phyloP scores from a whole-genome alignment of 805 yeast species.

The Saccharomycopsis capsularis region DNA sequence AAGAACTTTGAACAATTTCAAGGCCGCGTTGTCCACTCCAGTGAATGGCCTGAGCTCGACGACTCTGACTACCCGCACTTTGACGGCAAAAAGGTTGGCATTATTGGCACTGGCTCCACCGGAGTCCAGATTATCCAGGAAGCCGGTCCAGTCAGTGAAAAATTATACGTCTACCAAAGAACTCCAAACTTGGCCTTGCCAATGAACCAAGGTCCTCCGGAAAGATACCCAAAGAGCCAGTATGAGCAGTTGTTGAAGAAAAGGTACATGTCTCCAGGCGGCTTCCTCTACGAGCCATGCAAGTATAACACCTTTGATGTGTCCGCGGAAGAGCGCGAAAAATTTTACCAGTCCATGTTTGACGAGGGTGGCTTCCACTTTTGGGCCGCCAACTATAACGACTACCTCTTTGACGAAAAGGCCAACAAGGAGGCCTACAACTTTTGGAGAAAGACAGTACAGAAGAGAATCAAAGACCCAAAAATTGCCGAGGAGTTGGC shows the following conservation, averaged over 20 bases:
- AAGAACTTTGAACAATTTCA: conserved; percentile 22
- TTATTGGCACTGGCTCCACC: conserved; percentile 26
- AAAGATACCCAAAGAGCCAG: neutral
- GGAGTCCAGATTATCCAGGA: conserved; percentile 25
- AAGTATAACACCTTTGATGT: conserved; percentile 21
- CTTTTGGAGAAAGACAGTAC: conserved; percentile 21
- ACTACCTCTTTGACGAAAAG: conserved; percentile 16
- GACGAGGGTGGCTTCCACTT: conserved; percentile 27
- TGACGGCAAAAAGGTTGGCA: conserved; percentile 20
- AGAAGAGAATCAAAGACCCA: conserved; percentile 21
- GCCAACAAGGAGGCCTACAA: conserved; percentile 22
- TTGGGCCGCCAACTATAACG: conserved; percentile 26
- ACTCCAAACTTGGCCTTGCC: conserved; percentile 25
- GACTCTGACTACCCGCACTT: conserved; percentile 14
- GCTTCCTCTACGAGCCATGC: conserved; percentile 10
- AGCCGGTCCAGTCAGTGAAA: conserved; percentile 19
- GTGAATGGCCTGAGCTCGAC: conserved; percentile 21
- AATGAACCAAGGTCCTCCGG: conserved; percentile 18
- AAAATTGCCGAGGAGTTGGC: conserved; percentile 20
- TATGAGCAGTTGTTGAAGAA: conserved; percentile 15
- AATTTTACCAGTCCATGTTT: conserved; percentile 22
- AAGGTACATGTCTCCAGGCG: conserved; percentile 23
- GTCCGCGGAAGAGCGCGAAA: conserved; percentile 22
- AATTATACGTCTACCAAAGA: conserved; percentile 23
- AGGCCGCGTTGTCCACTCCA: conserved; percentile 21